phyloP scores from a whole-genome alignment of 768 basidiomycete genomes.

The Lentinus tigrinus region DNA sequence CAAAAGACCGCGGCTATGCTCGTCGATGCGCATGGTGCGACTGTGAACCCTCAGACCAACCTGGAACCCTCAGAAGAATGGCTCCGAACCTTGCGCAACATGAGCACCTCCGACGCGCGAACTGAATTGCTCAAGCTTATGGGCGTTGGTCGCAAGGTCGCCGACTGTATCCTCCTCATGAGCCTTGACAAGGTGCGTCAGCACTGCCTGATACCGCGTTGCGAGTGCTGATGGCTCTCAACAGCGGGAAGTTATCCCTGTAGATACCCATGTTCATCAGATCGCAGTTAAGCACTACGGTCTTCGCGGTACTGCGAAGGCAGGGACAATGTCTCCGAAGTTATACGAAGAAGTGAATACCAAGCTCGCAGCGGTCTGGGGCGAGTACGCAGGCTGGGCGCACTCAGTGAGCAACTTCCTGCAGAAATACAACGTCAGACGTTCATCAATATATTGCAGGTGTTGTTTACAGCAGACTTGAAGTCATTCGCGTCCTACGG shows the following conservation, averaged over 20 bases:
- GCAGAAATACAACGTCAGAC: neutral
- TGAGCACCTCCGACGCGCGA: conserved; percentile 59
- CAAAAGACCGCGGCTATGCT: conserved; percentile 81
- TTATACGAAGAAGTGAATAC: conserved; percentile 71
- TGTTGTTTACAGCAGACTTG: conserved; percentile 39
- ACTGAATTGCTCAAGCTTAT: conserved; percentile 76
- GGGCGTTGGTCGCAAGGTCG: conserved; percentile 95
- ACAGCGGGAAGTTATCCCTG: conserved; percentile 84
- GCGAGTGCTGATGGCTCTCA: neutral
- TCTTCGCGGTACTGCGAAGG: conserved; percentile 51
- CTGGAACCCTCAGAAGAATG: conserved; percentile 58
- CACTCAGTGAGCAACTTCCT: conserved; percentile 57
- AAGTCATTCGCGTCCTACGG: conserved; percentile 36
- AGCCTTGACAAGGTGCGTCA: conserved; percentile 77
- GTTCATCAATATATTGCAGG: conserved; percentile 16
- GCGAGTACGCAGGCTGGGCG: conserved; percentile 86
- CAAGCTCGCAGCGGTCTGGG: conserved; percentile 70
- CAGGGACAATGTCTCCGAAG: conserved; percentile 63
- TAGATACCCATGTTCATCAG: conserved; percentile 94
- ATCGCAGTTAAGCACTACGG: conserved; percentile 83
- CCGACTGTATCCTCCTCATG: conserved; percentile 93
- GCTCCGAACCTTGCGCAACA: conserved; percentile 51
- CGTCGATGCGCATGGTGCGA: conserved; percentile 48
- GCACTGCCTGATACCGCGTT: neutral
- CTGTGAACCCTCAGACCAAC: conserved; percentile 1